Conservation (phyloP, 1,139 yeast genomes). For the Geotrichum phurueaensis region DNA sequence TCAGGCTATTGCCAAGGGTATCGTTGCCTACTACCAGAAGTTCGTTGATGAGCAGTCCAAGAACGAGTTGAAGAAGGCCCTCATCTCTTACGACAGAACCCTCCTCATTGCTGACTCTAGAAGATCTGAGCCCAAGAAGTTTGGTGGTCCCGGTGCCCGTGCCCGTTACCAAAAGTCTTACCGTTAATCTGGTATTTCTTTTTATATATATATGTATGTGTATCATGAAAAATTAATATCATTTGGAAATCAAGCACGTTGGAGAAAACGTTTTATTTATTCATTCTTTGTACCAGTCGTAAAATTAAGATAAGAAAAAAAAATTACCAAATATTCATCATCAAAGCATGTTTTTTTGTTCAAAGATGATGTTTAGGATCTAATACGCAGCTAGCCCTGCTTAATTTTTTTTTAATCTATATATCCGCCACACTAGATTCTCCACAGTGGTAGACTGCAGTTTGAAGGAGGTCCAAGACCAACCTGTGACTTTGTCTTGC, state of each 20-base stretch:
- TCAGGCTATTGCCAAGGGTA: conserved; percentile 99
- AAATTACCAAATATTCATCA: too few species aligned
- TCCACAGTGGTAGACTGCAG: too few species aligned
- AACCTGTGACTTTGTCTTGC: too few species aligned
- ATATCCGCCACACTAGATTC: too few species aligned
- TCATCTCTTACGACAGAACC: conserved; percentile 98
- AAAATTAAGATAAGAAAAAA: too few species aligned
- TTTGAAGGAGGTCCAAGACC: too few species aligned
- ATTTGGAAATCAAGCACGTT: not conserved
- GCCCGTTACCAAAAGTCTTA: conserved; percentile 99
- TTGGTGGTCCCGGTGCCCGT: conserved; percentile 99
- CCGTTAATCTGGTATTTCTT: conserved; percentile 59
- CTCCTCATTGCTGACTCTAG: conserved; percentile 98
- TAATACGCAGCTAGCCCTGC: too few species aligned
- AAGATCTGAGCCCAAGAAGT: conserved; percentile 99
- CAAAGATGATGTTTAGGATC: too few species aligned
- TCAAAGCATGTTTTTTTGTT: too few species aligned
- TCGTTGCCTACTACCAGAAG: conserved; percentile 99
- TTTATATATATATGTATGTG: not conserved
- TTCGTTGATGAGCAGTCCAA: conserved; percentile 98
- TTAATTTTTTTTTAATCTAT: too few species aligned
- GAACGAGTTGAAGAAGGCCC: conserved; percentile 98
- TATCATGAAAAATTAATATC: not conserved
- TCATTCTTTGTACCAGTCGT: not conserved
- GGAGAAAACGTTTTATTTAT: not conserved